Evolutionary conservation across 768 basidiomycete species (phyloP), one percentile per base, ranked within the genome.

Genomic region (Tephrocybe sp.): DNA sequence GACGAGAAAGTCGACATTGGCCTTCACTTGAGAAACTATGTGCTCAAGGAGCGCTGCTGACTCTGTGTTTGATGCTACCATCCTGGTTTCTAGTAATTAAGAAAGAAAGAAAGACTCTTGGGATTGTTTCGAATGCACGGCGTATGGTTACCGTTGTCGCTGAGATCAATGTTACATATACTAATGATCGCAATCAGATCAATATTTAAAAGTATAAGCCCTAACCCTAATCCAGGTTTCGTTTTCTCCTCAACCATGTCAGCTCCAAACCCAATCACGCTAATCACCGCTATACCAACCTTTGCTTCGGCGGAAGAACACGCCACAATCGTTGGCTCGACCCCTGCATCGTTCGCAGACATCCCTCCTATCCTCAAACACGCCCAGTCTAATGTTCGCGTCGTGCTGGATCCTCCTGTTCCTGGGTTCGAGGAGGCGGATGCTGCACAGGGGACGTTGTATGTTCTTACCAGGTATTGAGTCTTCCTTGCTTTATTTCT

Each of bases 351-450:
- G 0, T 97, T 98, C 69, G 74, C 68, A 52, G 86, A 89, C 58
- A 94, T 98, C 49, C 92, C 88, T 1, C 86, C 95, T 1, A 74
- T 94, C 48, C 72, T 96, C 45, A 79, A 83, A 57, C 85, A 89
- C 70, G 76, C 78, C 59, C 81, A 94, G 60, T 78, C 84, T 1
- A 76, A 81, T 60, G 89, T 95, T 43, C 74, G 81, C 2, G 71
- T 92, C 44, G 61, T 71, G 0, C 71, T 96, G 34, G 84, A 89
- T 49, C 92, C 93, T 13, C 73, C 82, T 1, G 63, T 87, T 49
- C 76, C 79, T 5, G 82, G 73, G 3, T 86, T 91, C 62, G 64
- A 77, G 11, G 59, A 69, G 3, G 68, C 77, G 27, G 82, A 85
- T 54, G 58, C 66, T 24, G 68, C 73, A 2, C 69, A 71, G 36